Base-by-base conservation (phyloP, 1,139 yeast species). In the Hemisphaericaspora xylanilytica region DNA sequence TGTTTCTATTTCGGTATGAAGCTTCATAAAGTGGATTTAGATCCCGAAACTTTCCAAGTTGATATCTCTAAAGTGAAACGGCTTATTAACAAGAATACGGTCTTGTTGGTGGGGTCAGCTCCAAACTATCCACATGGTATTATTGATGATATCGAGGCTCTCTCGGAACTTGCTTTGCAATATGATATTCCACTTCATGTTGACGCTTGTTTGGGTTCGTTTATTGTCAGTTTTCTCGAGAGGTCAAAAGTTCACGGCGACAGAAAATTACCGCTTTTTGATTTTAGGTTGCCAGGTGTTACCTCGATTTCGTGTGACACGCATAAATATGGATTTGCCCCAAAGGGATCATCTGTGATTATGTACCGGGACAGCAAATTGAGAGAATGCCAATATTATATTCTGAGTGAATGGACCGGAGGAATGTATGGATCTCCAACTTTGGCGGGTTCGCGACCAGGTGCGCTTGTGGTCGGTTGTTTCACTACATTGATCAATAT, bases 91-190 rank as follows among this genome's bases (percentile, higher is more conserved):
- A 59, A 67, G 5, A 89, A 90, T 60, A 92, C 97, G 0, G 85
- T 87, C 5, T 67, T 92, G 32, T 63, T 92, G 31, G 88, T 82
- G 9, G 97, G 97, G 0, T 89, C 97, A 1, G 96, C 97, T 4
- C 97, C 98, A 28, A 92, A 90, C 64, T 92, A 81, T 62, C 97
- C 98, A 2, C 97, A 92, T 57, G 98, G 98, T 18, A 85, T 92
- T 29, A 81, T 88, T 44, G 98, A 92, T 62, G 92, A 90, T 53
- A 89, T 92, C 43, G 83, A 78, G 46, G 79, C 74, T 1, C 72
- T 92, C 33, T 80, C 95, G 7, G 56, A 73, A 20, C 55, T 92
- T 16, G 97, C 95, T 0, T 49, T 71, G 17, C 70, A 67, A 42
- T 65, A 85, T 58, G 63, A 75, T 11, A 77, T 90, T 32, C 97